Conservation (phyloP, 805 yeast genomes). For the Diddensiella transvaalensis region DNA sequence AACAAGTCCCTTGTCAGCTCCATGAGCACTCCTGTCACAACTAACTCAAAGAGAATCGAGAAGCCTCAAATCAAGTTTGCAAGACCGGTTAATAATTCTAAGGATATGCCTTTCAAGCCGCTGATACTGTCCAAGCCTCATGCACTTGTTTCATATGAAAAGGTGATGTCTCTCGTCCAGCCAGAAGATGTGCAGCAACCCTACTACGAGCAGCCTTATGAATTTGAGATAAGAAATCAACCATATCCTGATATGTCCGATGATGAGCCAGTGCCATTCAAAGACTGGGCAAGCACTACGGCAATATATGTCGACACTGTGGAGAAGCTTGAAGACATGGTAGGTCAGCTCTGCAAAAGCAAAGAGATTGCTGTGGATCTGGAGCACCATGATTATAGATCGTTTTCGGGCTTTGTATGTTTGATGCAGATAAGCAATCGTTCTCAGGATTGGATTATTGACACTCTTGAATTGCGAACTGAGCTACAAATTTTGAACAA, state of each 20-base stretch:
- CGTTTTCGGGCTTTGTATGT: conserved; percentile 87
- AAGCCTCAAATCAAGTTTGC: conserved; percentile 72
- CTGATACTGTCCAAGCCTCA: conserved; percentile 68
- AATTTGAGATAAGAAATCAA: conserved; percentile 62
- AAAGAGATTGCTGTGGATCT: conserved; percentile 85
- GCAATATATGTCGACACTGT: conserved; percentile 64
- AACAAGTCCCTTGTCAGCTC: background rate
- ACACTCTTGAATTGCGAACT: conserved; percentile 74
- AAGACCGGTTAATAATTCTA: conserved; percentile 62
- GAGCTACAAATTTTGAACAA: conserved; percentile 63
- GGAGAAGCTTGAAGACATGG: conserved; percentile 50
- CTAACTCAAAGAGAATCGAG: conserved; percentile 32
- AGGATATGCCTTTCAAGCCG: conserved; percentile 73
- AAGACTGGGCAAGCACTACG: conserved; percentile 59
- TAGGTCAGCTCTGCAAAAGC: conserved; percentile 46
- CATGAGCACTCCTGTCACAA: conserved; percentile 19
- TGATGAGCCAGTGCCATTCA: conserved; percentile 47
- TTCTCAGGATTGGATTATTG: conserved; percentile 80
- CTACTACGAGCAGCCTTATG: conserved; percentile 79
- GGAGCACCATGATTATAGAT: conserved; percentile 91
- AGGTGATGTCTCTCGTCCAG: conserved; percentile 41
- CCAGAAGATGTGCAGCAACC: conserved; percentile 27
- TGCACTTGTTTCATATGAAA: conserved; percentile 54
- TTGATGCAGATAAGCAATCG: conserved; percentile 88
- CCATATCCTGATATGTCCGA: conserved; percentile 58